Evolutionary conservation across 1,284 basidiomycete genomes (phyloP).

Genomic region (Malassezia japonica): DNA sequence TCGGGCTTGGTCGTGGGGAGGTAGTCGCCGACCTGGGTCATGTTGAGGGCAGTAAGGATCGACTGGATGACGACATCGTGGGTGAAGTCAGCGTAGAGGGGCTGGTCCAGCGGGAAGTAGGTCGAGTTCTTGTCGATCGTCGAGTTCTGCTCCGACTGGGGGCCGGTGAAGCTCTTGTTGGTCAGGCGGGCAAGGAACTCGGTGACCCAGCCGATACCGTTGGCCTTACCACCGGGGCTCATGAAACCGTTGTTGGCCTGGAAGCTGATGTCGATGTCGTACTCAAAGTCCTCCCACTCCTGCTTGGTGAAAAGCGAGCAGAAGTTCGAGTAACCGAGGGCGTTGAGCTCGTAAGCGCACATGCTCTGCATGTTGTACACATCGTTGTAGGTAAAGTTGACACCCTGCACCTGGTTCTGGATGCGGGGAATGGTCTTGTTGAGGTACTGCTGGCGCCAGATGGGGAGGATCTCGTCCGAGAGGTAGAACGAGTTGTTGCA

Average conservation of each 20-base stretch:
- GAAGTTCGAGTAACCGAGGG: slow-evolving; percentile 52
- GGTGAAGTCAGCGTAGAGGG: slow-evolving; percentile 38
- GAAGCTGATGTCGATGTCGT: slow-evolving; percentile 54
- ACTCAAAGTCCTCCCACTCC: slow-evolving; percentile 70
- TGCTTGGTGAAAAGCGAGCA: slow-evolving; percentile 77
- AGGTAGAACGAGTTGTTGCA: slow-evolving; percentile 53
- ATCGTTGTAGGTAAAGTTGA: slow-evolving; percentile 50
- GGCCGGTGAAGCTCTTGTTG: slow-evolving; percentile 18
- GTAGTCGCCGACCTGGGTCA: slow-evolving; percentile 28
- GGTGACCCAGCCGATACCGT: slow-evolving; percentile 68
- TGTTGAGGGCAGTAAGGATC: slow-evolving; percentile 38
- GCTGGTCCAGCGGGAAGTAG: slow-evolving; percentile 40
- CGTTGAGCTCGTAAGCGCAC: slow-evolving; percentile 41
- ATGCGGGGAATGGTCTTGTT: slow-evolving; percentile 29
- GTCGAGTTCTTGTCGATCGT: slow-evolving; percentile 25
- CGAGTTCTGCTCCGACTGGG: slow-evolving; percentile 34
- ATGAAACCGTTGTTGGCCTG: slow-evolving; percentile 62
- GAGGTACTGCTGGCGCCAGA: slow-evolving; percentile 49
- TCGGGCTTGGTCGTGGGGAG: slow-evolving; percentile 23
- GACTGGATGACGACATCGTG: slow-evolving; percentile 38
- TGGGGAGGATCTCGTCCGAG: slow-evolving; percentile 49
- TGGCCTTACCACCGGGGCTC: slow-evolving; percentile 66
- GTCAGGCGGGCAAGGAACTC: slow-evolving; percentile 40
- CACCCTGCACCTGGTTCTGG: slow-evolving; percentile 25
- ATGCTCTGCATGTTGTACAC: slow-evolving; percentile 48